Base-by-base conservation (phyloP, 768 basidiomycete genomes). In the Candolleomyces eurysporus region DNA sequence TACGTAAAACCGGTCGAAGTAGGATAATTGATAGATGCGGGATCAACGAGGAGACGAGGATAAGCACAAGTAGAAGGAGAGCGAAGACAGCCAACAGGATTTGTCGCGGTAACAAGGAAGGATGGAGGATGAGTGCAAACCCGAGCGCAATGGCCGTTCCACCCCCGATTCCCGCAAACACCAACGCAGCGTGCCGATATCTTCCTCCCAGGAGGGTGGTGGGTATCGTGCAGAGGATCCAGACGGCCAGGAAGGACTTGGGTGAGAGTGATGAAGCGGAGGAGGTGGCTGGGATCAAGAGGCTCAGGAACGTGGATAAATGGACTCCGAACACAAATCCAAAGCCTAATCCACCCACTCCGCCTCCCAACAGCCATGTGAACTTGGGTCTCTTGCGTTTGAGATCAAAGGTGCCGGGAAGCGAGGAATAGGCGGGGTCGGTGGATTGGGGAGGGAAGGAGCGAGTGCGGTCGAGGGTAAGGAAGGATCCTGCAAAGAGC, bases 401-500 rank as follows among this genome's bases (percentile, higher is more conserved):
- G 57, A 76, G 72, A 39, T 69, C 60, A 53, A 69, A 66, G 9
- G 69, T 63, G 31, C 77, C 74, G 19, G 72, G 64, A 31, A 76
- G 67, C n/a, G 73, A 62, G 51, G 71, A 61, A 42, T 73, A 75
- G 9, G 56, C 67, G 36, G 68, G 67, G 54, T 26, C 26, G 26
- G 26, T 26, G 26, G 26, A 26, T 26, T 26, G 26, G 26, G 26
- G 26, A 26, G 26, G 26, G 26, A 91, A 89, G 7, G 83, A 79
- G 43, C 86, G 81, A 21, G 88, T 84, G 45, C 89, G 85, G 68
- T 90, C 88, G 53, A 91, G 80, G 17, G 82, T 89, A 21, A 90
- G 75, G 70, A 91, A 90, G 3, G 87, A 79, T n/a, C 89, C 88
- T n/a, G 86, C 76, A 67, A 89, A 86, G 7, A 82, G 83, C 42